These are phyloP conservation scores for Ambrosia hybrid DNA, from an alignment of 140 eudicot species.

Conservation along the genomic window DNA sequence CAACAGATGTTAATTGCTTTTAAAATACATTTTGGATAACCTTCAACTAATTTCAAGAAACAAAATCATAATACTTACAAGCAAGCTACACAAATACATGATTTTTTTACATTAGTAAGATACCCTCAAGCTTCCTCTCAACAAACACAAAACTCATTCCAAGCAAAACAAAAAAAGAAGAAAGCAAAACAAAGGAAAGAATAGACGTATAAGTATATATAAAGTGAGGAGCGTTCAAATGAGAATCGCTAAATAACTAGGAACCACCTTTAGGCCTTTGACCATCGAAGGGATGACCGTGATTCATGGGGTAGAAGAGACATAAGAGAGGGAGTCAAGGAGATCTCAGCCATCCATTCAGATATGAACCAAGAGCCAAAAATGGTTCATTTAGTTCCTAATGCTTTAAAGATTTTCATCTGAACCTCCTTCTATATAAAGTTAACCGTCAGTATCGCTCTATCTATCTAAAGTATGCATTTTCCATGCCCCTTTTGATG, in stretches of 20 bases:
- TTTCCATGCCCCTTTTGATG: slow-evolving; percentile 72
- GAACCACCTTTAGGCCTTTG: neutral
- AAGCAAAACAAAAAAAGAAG: slow-evolving; percentile 14
- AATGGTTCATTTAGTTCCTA: neutral
- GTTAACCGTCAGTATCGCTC: slow-evolving; percentile 5
- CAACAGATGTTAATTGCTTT: neutral
- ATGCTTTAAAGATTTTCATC: neutral
- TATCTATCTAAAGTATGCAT: slow-evolving; percentile 46
- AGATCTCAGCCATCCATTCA: neutral
- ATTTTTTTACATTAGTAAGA: slow-evolving; percentile 24
- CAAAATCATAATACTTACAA: slow-evolving; percentile 10
- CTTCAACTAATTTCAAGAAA: slow-evolving; percentile 15
- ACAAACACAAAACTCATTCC: slow-evolving; percentile 22
- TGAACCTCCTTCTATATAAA: neutral
- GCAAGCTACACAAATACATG: slow-evolving; percentile 18
- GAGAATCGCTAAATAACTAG: neutral
- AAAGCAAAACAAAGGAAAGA: neutral
- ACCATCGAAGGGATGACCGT: neutral
- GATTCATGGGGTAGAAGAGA: too few relatives aligned
- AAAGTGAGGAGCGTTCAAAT: neutral
- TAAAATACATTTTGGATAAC: neutral
- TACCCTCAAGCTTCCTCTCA: slow-evolving; percentile 24
- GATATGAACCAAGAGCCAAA: neutral
- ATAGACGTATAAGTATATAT: neutral
- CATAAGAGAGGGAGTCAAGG: too few relatives aligned